Evolutionary conservation across 1,284 basidiomycete genomes (phyloP).

Genomic region (Filobasidium uniguttulatum): DNA sequence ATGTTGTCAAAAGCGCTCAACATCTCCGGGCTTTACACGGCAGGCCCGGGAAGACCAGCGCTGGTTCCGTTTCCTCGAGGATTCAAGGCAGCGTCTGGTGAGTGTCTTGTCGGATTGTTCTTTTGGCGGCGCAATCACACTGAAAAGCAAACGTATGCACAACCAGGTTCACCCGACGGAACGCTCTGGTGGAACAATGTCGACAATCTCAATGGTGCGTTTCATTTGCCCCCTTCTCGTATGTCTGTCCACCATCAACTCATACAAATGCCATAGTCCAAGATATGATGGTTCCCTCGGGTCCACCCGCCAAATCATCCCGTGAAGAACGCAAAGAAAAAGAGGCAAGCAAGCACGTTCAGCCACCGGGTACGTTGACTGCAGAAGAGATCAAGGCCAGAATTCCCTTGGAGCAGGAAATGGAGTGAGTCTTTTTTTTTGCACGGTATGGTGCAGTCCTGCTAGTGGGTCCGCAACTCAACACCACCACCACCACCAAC

Average conservation of each 20-base stretch:
- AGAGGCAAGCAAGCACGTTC: slow-evolving; percentile 10
- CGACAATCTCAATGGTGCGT: slow-evolving; percentile 9
- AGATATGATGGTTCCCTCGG: slow-evolving; percentile 13
- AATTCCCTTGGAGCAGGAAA: slow-evolving; percentile 11
- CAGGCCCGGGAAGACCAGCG: slow-evolving; percentile 13
- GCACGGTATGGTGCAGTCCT: not conserved
- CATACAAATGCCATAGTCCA: slow-evolving; percentile 2
- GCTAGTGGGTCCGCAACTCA: not conserved
- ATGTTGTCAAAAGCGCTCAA: not conserved
- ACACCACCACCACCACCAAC: too few species aligned
- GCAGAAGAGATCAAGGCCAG: slow-evolving; percentile 15
- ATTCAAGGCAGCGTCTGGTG: slow-evolving; percentile 11
- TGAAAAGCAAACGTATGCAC: not conserved
- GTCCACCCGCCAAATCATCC: slow-evolving; percentile 11
- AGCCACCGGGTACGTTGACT: slow-evolving; percentile 11
- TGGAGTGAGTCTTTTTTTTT: slow-evolving; percentile 10
- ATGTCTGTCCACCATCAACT: not conserved
- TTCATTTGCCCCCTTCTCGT: too few species aligned
- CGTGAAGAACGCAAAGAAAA: slow-evolving; percentile 15
- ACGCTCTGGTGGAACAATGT: slow-evolving; percentile 17
- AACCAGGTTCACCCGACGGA: slow-evolving; percentile 11
- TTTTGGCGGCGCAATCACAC: too few species aligned
- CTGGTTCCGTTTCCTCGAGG: slow-evolving; percentile 15
- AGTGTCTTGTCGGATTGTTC: not conserved
- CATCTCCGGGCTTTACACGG: not conserved